Evolutionary conservation across 805 yeast species (phyloP), one percentile per base, ranked within the genome.

Genomic region (Yarrowia porcina): DNA sequence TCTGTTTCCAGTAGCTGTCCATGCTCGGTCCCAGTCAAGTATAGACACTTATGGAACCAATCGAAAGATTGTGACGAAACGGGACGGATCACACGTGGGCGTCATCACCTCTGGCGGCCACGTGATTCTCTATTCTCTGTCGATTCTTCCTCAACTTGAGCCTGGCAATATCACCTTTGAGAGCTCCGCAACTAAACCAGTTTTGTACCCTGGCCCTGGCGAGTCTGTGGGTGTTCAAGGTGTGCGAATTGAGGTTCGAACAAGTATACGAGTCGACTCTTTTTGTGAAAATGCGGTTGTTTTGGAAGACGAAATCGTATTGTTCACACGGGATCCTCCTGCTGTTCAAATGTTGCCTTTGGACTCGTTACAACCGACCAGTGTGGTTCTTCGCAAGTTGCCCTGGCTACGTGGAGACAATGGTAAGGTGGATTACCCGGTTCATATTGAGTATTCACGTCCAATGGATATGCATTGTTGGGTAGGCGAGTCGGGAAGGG

Each of bases 41-140:
- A 64, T 84, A 15, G 72, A 75, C 25, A 72, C 72, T 20, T 80
- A 79, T 72, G 89, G 89, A 0, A 63, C 67, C 9, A 84, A 84
- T 69, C 49, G 67, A 25, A 68, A 72, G 23, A 69, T 83, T 9
- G 69, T 69, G 41, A 70, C 79, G 35, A 74, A 81, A 1, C 79
- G 80, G 32, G 77, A 80, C 30, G 54, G 52, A 27, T 18, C 27
- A 4, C 52, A 44, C 42, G 44, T 59, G 33, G 52, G 54, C n/a
- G 54, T 45, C 27, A 32, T 42, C 27, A 59, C 63, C 2, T 17
- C 52, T 0, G 33, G 33, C 0, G 83, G 78, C 65, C 81, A 79
- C 44, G 67, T 75, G 23, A 49, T 74, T 23, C 63, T 71, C 63
- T 68, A 71, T 59, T 62, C 74, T 35, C 64, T 65, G 35, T 64